Conservation (phyloP, 1,139 yeast species). For the Ogataea hybrid region DNA sequence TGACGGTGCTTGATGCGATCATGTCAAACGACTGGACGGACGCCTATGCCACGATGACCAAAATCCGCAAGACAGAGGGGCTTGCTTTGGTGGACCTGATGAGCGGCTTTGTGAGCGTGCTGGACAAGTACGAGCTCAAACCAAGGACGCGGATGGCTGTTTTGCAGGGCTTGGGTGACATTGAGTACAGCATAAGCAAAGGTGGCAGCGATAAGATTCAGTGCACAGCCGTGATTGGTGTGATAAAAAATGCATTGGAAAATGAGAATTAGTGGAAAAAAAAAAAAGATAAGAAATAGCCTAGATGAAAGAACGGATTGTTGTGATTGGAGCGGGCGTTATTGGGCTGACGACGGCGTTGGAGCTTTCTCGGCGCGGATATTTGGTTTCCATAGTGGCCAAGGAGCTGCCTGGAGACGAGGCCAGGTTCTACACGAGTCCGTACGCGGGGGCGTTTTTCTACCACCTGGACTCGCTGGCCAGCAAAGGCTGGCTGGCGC, state of each 20-base stretch:
- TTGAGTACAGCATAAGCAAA: constrained; percentile 85
- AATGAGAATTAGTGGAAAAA: constrained; percentile 21
- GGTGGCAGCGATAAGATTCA: constrained; percentile 95
- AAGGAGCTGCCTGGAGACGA: constrained; percentile 26
- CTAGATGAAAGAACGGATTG: constrained; percentile 18
- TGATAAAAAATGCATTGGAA: constrained; percentile 61
- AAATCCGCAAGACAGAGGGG: constrained; percentile 70
- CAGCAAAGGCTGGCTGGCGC: constrained; percentile 16
- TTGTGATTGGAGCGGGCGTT: constrained; percentile 27
- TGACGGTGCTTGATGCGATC: constrained; percentile 69
- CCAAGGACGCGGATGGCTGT: constrained; percentile 60
- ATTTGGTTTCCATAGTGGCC: constrained; percentile 24
- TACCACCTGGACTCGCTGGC: constrained; percentile 20
- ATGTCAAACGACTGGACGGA: constrained; percentile 88
- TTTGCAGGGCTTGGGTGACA: constrained; percentile 71
- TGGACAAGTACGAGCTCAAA: constrained; percentile 65
- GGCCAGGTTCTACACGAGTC: constrained; percentile 24
- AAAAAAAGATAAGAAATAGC: background rate
- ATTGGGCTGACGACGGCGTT: constrained; percentile 25
- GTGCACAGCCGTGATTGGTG: constrained; percentile 87
- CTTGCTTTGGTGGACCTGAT: constrained; percentile 86
- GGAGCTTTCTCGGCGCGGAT: constrained; percentile 21
- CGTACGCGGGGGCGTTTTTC: constrained; percentile 28
- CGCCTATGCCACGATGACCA: constrained; percentile 61
- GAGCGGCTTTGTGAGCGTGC: constrained; percentile 67